Evolutionary conservation across 202 grass and related monocot genomes (phyloP).

Genomic region (Setaria viridis): DNA sequence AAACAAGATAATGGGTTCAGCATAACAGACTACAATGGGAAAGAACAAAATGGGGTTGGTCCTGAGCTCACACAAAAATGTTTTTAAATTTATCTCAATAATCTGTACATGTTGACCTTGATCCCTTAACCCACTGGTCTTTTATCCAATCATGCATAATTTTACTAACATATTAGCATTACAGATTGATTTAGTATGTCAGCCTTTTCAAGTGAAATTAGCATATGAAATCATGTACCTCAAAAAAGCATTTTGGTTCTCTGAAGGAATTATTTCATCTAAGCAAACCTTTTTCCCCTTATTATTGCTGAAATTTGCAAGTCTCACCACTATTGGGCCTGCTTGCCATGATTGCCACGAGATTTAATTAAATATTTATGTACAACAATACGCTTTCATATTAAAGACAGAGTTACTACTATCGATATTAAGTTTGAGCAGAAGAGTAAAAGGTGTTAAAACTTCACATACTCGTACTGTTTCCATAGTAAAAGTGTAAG

Average conservation of each 20-base stretch:
- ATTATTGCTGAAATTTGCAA: neutral
- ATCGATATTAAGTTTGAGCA: neutral
- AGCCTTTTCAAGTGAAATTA: neutral
- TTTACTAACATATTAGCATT: too few relatives aligned
- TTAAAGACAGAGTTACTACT: neutral
- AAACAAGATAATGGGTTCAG: neutral
- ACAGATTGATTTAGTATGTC: neutral
- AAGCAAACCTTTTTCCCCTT: neutral
- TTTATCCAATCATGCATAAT: neutral
- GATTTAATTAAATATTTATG: neutral
- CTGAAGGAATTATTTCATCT: neutral
- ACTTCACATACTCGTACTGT: neutral
- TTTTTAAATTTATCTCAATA: neutral
- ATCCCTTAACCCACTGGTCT: neutral
- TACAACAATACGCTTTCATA: neutral
- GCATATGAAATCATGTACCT: neutral
- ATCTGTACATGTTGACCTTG: neutral
- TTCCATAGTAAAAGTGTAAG: neutral
- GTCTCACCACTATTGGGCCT: too few relatives aligned
- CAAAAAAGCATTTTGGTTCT: neutral
- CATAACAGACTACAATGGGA: neutral
- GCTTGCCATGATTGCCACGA: neutral
- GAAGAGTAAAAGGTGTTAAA: neutral
- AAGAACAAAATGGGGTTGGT: neutral
- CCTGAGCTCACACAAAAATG: neutral